These are phyloP conservation scores for Pichia manshurica DNA, from an alignment of 805 yeast species.

Conservation along the genomic window DNA sequence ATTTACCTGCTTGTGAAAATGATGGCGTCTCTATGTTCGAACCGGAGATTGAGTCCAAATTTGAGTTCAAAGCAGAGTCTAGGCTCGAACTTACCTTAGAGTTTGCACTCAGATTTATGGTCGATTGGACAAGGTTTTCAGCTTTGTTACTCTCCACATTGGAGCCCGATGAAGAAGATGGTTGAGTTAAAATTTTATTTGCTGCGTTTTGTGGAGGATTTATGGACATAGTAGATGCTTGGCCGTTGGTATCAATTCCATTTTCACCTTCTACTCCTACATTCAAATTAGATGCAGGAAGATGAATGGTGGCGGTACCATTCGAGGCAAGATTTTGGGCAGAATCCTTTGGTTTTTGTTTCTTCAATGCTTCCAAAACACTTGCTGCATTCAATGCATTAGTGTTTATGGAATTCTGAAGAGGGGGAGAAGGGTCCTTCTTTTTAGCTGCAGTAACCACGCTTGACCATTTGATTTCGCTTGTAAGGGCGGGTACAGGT, in stretches of 20 bases:
- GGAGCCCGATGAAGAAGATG: no score
- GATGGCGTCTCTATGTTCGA: not conserved
- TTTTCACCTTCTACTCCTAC: no score
- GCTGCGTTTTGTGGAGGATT: no score
- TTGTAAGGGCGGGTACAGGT: constrained; percentile 31
- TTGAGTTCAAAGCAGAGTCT: not conserved
- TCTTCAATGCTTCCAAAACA: constrained; percentile 32
- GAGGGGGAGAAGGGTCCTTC: constrained; percentile 3
- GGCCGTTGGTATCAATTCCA: no score
- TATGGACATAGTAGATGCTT: no score
- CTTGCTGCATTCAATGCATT: constrained; percentile 35
- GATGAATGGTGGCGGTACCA: not conserved
- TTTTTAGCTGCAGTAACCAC: constrained; percentile 26
- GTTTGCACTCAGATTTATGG: no score
- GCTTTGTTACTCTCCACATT: no score
- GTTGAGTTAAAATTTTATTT: no score
- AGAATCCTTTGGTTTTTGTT: constrained; percentile 28
- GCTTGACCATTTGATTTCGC: constrained; percentile 32
- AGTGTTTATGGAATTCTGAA: constrained; percentile 18
- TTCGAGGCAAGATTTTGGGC: not conserved
- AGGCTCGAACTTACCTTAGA: no score
- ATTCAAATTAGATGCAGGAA: no score
- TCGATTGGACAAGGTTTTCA: no score
- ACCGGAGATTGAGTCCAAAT: not conserved
- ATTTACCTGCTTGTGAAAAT: no score